Evolutionary conservation across 371 early-diverging fungal genomes (phyloP).

Genomic region (Actinomucor elegans): DNA sequence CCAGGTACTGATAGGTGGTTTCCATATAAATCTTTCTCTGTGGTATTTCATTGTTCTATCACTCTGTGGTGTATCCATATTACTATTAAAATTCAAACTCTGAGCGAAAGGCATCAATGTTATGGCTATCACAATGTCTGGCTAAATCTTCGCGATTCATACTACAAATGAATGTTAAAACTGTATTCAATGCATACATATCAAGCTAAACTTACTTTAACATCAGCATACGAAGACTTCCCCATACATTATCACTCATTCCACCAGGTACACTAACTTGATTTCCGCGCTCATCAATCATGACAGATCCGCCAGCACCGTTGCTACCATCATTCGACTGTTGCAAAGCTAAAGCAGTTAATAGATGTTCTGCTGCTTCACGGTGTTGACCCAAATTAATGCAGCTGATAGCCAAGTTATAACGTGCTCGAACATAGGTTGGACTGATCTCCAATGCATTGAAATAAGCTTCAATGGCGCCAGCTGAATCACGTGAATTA

Average conservation of each 20-base stretch:
- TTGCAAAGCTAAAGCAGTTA: conserved; percentile 81
- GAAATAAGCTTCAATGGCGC: conserved; percentile 91
- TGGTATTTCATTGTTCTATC: neutral
- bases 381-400: conserved; percentile 82
- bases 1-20: conserved; percentile 14
- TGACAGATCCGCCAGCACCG: conserved; percentile 68
- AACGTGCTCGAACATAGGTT: conserved; percentile 88
- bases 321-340: conserved; percentile 54
- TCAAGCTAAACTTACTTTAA: conserved; percentile 37
- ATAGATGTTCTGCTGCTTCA: conserved; percentile 89
- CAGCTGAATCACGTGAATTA: conserved; percentile 67
- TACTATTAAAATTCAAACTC: conserved; percentile 75
- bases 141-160: conserved; percentile 72
- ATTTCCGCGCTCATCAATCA: conserved; percentile 34
- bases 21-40: conserved; percentile 9
- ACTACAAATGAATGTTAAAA: conserved; percentile 13
- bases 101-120: conserved; percentile 68
- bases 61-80: neutral
- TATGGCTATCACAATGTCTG: conserved; percentile 63
- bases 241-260: conserved; percentile 80
- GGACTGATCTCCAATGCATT: conserved; percentile 90
- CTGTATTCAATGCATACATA: neutral
- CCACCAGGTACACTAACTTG: conserved; percentile 36
- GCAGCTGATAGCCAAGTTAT: conserved; percentile 90
- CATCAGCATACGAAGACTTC: conserved; percentile 79